Evolutionary conservation across 2,329 filamentous ascomycete genomes (phyloP).

Genomic region (Fusarium torulosum): DNA sequence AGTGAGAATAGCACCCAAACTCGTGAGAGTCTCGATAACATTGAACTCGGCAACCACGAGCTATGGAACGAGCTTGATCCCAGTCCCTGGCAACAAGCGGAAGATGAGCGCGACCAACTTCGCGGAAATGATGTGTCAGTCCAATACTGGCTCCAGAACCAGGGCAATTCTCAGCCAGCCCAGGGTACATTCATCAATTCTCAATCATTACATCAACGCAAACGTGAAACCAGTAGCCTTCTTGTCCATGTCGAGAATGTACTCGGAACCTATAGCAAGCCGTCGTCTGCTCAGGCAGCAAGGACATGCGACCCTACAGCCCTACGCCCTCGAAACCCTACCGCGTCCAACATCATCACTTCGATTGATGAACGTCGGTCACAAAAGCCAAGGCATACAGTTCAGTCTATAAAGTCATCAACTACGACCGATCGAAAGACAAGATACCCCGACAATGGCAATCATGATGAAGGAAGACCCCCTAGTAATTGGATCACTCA

Average conservation of each 20-base stretch:
- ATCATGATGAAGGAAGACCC: slow-evolving; percentile 25
- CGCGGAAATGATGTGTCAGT: slow-evolving; percentile 14
- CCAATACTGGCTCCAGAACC: slow-evolving; percentile 25
- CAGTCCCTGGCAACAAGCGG: slow-evolving; percentile 19
- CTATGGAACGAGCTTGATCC: slow-evolving; percentile 7
- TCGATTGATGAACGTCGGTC: slow-evolving; percentile 13
- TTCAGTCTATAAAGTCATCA: not conserved
- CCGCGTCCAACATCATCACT: slow-evolving; percentile 4
- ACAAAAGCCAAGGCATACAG: not conserved
- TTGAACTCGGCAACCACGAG: slow-evolving; percentile 16
- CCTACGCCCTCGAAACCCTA: not conserved
- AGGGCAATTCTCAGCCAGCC: slow-evolving; percentile 31
- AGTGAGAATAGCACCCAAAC: slow-evolving; percentile 14
- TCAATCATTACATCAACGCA: slow-evolving; percentile 17
- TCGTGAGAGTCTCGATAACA: slow-evolving; percentile 20
- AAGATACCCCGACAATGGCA: slow-evolving; percentile 11
- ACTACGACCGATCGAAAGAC: slow-evolving; percentile 15
- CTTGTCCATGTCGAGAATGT: slow-evolving; percentile 30
- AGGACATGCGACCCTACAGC: not conserved
- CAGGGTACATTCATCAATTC: slow-evolving; percentile 30
- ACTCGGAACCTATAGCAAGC: slow-evolving; percentile 9
- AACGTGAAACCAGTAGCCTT: slow-evolving; percentile 19
- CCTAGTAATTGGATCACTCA: slow-evolving; percentile 8
- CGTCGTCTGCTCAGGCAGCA: slow-evolving; percentile 16
- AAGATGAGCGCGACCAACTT: slow-evolving; percentile 10